Evolutionary conservation across 1,284 basidiomycete genomes (phyloP).

Genomic region (Afroboletus lepidellus): DNA sequence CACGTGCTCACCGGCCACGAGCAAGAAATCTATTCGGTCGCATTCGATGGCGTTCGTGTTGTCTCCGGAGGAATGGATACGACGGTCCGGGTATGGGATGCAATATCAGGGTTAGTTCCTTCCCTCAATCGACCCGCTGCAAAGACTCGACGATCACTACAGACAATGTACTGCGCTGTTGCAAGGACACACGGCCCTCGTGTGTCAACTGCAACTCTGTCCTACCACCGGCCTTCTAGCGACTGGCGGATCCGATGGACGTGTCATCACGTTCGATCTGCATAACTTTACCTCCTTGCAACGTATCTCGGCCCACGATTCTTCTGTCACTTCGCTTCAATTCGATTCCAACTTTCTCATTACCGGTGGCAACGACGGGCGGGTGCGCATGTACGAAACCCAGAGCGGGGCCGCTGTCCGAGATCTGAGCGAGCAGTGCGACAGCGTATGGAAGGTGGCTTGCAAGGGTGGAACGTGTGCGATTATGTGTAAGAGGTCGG

Average conservation of each 20-base stretch:
- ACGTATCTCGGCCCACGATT: conserved; percentile 81
- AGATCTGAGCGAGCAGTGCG: conserved; percentile 73
- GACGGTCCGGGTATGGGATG: conserved; percentile 88
- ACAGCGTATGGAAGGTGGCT: conserved; percentile 87
- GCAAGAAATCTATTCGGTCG: conserved; percentile 91
- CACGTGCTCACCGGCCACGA: conserved; percentile 87
- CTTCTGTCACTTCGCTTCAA: conserved; percentile 88
- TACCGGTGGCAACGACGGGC: conserved; percentile 88
- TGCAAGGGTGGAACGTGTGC: conserved; percentile 80
- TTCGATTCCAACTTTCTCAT: conserved; percentile 81
- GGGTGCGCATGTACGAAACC: conserved; percentile 85
- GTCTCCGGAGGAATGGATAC: conserved; percentile 91
- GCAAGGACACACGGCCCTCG: conserved; percentile 92
- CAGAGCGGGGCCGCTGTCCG: conserved; percentile 69
- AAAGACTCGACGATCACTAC: conserved; percentile 21
- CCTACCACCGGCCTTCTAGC: conserved; percentile 53
- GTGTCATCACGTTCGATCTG: conserved; percentile 88
- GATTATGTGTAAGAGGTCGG: conserved; percentile 79
- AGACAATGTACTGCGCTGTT: conserved; percentile 84
- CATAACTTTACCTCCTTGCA: conserved; percentile 47
- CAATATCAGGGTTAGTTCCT: conserved; percentile 62
- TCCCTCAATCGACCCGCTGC: not conserved
- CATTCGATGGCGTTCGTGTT: conserved; percentile 85
- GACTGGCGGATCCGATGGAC: conserved; percentile 92
- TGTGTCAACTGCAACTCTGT: conserved; percentile 88